Evolutionary conservation across 2,329 filamentous ascomycete species (phyloP), one percentile per base, ranked within the genome.

Genomic region (Xylariomycetidae sp.): DNA sequence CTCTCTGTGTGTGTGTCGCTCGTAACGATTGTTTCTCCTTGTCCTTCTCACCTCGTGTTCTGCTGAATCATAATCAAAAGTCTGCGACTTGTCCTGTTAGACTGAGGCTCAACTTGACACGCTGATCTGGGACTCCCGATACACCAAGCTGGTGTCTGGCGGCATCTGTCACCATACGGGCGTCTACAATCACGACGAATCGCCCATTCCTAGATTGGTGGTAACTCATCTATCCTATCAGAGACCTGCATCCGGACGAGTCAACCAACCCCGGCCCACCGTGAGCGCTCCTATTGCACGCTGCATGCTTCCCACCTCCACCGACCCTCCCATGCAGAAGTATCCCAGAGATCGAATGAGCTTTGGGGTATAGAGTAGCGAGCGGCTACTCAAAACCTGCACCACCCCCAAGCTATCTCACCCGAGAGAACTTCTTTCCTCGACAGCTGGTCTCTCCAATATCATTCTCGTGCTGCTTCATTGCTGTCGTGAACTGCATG

Each of bases 401-500:
- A 46, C 53, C 56, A 55, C 58, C 64, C 67, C 42, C 65, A 61
- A 59, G 42, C 46, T 46, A 45, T 46, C 53, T 52, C 51, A 46
- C 45, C 51, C 53, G 46, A 48, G 50, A 46, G 51, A 45, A 52
- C 53, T 50, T 58, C 54, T 67, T 59, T 58, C 57, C 55, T 66
- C 64, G 66, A 64, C 65, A 77, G 73, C 73, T 76, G 72, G 72
- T 61, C 72, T 77, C 70, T 63, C 53, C 57, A 46, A 56, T 54
- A 58, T 51, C 58, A 45, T 56, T 57, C 50, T 56, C 50, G 44
- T 49, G 50, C 57, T 57, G 51, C 51, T 61, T 60, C 50, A 45
- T 54, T 62, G 49, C 50, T 60, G 41, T 51, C 54, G 45, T 51
- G 50, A 40, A 41, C 46, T n/a, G 29, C 37, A 41, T 41, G 45